These are phyloP conservation scores for Thymus mandschuricus DNA, from an alignment of 257 asterid genomes.

Conservation along the genomic window DNA sequence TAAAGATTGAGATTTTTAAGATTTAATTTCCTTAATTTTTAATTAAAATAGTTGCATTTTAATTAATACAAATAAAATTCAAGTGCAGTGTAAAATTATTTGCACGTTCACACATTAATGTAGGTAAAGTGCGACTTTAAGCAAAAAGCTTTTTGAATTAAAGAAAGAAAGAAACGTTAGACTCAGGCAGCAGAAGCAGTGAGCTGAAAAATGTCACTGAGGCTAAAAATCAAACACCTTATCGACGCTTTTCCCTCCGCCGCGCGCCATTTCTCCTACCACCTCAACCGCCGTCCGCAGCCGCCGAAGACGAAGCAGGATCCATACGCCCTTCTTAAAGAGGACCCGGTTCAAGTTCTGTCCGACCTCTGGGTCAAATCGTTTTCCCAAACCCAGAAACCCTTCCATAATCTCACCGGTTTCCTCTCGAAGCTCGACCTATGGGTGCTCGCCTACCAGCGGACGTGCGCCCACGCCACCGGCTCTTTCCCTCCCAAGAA, in stretches of 20 bases:
- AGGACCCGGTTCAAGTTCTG: constrained; percentile 75
- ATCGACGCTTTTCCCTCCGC: constrained; percentile 37
- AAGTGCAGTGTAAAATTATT: no score
- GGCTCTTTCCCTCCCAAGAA: constrained; percentile 88
- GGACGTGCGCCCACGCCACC: constrained; percentile 81
- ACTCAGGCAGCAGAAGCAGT: background rate
- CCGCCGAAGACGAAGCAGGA: constrained; percentile 40
- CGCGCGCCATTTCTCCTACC: constrained; percentile 38
- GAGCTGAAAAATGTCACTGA: constrained; percentile 54
- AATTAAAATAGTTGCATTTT: no score
- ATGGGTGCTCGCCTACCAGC: constrained; percentile 97
- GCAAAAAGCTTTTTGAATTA: background rate
- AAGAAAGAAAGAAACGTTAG: no score
- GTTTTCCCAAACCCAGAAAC: constrained; percentile 64
- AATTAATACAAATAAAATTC: no score
- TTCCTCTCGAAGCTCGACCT: constrained; percentile 85
- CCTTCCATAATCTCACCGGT: constrained; percentile 81
- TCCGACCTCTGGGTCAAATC: constrained; percentile 88
- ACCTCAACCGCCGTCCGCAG: constrained; percentile 26
- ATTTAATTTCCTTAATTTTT: no score
- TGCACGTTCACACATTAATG: background rate
- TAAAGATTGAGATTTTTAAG: no score
- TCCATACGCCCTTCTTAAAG: constrained; percentile 63
- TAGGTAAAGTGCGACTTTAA: background rate
- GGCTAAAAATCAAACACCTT: constrained; percentile 71